These are phyloP conservation scores for Eragrostis curvula DNA, from an alignment of 176 grass and related monocot species.

Conservation along the genomic window DNA sequence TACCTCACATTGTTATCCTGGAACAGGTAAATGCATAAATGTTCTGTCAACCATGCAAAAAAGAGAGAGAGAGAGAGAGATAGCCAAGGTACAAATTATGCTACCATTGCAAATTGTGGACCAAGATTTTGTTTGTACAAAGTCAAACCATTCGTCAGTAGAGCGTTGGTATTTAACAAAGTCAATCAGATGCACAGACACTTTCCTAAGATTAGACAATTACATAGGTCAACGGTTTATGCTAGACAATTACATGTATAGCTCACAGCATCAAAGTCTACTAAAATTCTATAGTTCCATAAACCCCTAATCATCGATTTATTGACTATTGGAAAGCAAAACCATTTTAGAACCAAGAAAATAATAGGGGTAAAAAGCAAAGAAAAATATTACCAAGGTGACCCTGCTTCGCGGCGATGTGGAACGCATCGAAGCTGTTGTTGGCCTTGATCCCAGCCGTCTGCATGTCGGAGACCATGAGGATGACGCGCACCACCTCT, in stretches of 20 bases:
- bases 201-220: constrained; percentile 24
- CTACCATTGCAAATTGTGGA: background rate
- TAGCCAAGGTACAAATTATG: background rate
- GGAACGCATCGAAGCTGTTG: constrained; percentile 87
- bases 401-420: constrained; percentile 87
- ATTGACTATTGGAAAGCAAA: constrained; percentile 13
- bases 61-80: too few species aligned
- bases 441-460: constrained; percentile 78
- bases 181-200: constrained; percentile 22
- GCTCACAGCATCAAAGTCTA: constrained; percentile 6
- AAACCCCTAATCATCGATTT: constrained; percentile 31
- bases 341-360: background rate
- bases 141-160: background rate
- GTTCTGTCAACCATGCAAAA: background rate
- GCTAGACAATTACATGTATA: too few species aligned
- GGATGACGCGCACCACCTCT: constrained; percentile 73
- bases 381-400: constrained; percentile 60
- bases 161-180: background rate
- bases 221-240: background rate
- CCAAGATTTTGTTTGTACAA: background rate
- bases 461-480: constrained; percentile 70
- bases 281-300: constrained; percentile 5
- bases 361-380: background rate
- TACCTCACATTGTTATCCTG: background rate
- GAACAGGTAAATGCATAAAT: background rate